Percentiles rank a stretch among this genome's conserved stretches.
Conservation (phyloP, 2,329 filamentous ascomycete genomes). For the Podosphaera leucotricha region DNA sequence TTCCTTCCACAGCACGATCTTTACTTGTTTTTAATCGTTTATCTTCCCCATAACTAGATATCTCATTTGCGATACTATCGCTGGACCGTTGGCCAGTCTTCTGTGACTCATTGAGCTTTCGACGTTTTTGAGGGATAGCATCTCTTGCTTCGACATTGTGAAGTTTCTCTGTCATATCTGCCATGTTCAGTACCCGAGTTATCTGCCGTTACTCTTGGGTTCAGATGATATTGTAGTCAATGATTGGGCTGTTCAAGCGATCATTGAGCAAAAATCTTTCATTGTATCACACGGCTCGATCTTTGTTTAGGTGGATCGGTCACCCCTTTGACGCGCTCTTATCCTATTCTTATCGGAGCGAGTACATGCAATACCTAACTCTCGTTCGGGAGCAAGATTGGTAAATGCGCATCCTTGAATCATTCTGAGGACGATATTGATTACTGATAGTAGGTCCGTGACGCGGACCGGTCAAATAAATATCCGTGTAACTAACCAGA, state of each 20-base stretch:
- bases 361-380: too few relatives aligned
- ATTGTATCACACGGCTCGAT: too few relatives aligned
- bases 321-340: too few relatives aligned
- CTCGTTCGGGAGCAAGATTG: too few relatives aligned
- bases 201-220: neutral
- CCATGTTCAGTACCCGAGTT: constrained; percentile 21
- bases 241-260: neutral
- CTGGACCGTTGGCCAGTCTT: constrained; percentile 21
- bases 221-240: neutral
- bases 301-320: too few relatives aligned
- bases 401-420: too few relatives aligned
- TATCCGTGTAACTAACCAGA: too few relatives aligned
- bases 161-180: constrained; percentile 47
- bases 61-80: constrained; percentile 14
- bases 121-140: constrained; percentile 37
- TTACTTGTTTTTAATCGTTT: constrained; percentile 14
- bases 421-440: too few relatives aligned
- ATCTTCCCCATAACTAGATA: constrained; percentile 20
- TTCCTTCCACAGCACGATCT: constrained; percentile 8
- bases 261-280: too few relatives aligned
- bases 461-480: too few relatives aligned
- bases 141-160: constrained; percentile 51
- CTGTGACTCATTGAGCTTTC: constrained; percentile 28
- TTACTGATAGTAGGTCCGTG: too few relatives aligned
- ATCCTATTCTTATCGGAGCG: too few relatives aligned